Evolutionary conservation across 2,329 filamentous ascomycete species (phyloP).

Genomic region (Amauroascus niger): DNA sequence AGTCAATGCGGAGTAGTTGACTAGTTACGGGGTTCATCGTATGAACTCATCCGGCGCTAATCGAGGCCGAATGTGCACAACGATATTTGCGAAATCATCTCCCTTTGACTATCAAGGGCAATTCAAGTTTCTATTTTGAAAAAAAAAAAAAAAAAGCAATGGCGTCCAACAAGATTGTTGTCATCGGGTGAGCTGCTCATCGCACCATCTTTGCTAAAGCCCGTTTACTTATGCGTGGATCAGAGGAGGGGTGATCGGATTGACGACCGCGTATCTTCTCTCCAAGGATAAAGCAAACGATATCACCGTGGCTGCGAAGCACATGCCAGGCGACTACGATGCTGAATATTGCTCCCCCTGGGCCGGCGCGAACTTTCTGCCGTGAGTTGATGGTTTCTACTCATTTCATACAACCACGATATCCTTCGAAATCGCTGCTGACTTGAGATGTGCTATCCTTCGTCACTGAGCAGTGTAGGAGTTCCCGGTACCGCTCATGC

Average conservation of each 20-base stretch:
- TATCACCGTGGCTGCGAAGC: constrained; percentile 68
- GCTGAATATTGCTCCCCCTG: constrained; percentile 84
- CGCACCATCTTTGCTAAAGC: neutral
- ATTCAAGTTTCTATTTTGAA: too few species aligned
- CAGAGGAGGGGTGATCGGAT: constrained; percentile 56
- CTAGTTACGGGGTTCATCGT: too few species aligned
- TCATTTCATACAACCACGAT: too few species aligned
- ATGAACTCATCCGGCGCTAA: too few species aligned
- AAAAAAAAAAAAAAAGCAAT: too few species aligned
- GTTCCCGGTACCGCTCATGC: constrained; percentile 30
- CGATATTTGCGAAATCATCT: too few species aligned
- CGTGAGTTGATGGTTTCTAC: constrained; percentile 50
- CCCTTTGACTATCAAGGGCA: too few species aligned
- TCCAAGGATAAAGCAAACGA: constrained; percentile 47
- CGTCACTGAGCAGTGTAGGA: constrained; percentile 29
- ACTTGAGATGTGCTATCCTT: neutral
- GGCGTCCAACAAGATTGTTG: constrained; percentile 31
- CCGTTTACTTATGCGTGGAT: neutral
- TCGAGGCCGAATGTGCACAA: too few species aligned
- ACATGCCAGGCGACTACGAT: constrained; percentile 90
- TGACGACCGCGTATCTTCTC: constrained; percentile 55
- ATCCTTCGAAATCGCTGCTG: neutral
- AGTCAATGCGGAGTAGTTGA: too few species aligned
- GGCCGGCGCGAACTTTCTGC: constrained; percentile 73
- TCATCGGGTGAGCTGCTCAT: constrained; percentile 28